Base-by-base conservation (phyloP, 2,329 filamentous ascomycete genomes). In the Apiospora kogelbergensis region DNA sequence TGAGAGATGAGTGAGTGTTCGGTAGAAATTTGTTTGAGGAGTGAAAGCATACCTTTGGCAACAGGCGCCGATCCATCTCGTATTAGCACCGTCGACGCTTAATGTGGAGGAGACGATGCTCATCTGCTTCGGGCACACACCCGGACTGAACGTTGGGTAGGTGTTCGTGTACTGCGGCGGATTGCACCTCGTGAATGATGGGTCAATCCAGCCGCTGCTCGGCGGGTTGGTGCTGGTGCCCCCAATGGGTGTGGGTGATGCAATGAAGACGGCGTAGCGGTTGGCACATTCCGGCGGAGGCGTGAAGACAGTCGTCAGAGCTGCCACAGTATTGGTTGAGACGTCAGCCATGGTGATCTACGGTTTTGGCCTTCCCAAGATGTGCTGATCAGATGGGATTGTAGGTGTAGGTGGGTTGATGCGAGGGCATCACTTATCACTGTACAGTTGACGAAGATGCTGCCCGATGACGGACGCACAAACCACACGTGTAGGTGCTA, bases 141-240 rank as follows among this genome's bases (percentile, higher is more conserved):
- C 77, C 4, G 75, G 75, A 26, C 76, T 78, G 53, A 78, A 75
- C 10, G 73, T 77, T 17, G 76, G 75, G 64, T 72, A 73, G 1
- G 66, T 46, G 24, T 64, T 67, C 1, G 72, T 73, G 68, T 77
- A 77, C 60, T 78, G 74, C 1, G 70, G 71, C 6, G 76, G 76
- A 1, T 75, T 71, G 66, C 76, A 78, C 67, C 71, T 63, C 26
- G 74, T 74, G 68, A 78, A 78, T 0, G 73, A 77, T 30, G 75
- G 76, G 24, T 78, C 75, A 46, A 74, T 68, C 76, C 76, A 78
- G n/a, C 76, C 77, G 63, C 76, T 77, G 48, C 71, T 73, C 4
- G 76, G 76, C 1, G 72, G 70, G n/a, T 73, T 65, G 11, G 72
- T 77, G 68, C 74, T 77, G 0, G 71, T 73, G 6, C 70, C 73